Evolutionary conservation across 495 filamentous ascomycete genomes (phyloP), one percentile per base, ranked within the genome.

Genomic region (Aspergillus affinis): DNA sequence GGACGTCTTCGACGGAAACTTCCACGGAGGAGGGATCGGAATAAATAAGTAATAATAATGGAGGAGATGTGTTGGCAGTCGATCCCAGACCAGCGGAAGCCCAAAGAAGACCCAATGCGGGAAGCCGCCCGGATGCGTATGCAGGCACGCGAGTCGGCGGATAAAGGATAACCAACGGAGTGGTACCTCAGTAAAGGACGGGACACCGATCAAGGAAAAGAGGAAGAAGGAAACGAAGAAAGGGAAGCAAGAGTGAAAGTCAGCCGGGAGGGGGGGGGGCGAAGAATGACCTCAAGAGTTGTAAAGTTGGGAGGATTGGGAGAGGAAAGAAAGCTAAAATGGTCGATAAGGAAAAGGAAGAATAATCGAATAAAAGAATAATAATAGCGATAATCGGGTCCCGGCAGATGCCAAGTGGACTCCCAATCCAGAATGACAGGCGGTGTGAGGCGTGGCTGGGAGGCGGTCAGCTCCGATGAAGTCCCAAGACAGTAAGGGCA

Each of bases 91-190:
- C 44, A 51, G 41, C 41, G 57, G 54, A 36, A 52, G 54, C 45
- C 50, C 46, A 20, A 58, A 57, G 48, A n/a, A 51, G 51, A 55
- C 60, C 62, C 59, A 53, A 63, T 60, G 65, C 62, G 62, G 60
- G 63, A 62, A 58, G 50, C 58, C 50, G 54, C 41, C 58, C 46
- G 57, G 59, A 57, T 55, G 61, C 60, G 65, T 61, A 67, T 68
- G 70, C 70, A 70, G 70, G 65, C 68, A 72, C 70, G 61, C 67
- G 70, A 70, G 18, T 53, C 44, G 23, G 47, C 47, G 47, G 47
- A 19, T 19, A 48, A 48, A 19, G 13, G 21, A 48, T 18, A n/a
- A n/a, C n/a, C n/a, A n/a, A n/a, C 7, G 18, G 4, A 5, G 21
- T n/a, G n/a, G n/a, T n/a, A n/a, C n/a, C n/a, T n/a, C n/a, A n/a